Evolutionary conservation across 768 basidiomycete species (phyloP).

Genomic region (Phylloporus sp.): DNA sequence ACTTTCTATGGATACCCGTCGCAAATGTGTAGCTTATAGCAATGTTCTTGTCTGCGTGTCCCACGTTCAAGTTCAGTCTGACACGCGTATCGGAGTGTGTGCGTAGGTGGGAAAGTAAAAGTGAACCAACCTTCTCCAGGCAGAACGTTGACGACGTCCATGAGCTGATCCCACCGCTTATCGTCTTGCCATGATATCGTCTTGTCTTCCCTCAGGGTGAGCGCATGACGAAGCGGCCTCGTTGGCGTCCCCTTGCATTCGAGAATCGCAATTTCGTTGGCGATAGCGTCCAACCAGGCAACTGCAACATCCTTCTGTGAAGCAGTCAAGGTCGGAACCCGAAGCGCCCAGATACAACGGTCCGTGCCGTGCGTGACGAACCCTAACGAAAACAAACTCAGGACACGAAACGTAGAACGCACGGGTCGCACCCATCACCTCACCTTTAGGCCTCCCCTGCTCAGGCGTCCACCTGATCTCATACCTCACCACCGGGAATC

Average conservation of each 20-base stretch:
- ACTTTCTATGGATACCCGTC: background rate
- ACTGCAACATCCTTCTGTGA: slow-evolving; percentile 46
- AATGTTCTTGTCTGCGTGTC: background rate
- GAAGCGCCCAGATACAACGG: slow-evolving; percentile 56
- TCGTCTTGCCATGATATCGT: slow-evolving; percentile 54
- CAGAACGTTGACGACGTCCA: slow-evolving; percentile 34
- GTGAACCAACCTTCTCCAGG: slow-evolving; percentile 20
- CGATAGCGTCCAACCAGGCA: slow-evolving; percentile 51
- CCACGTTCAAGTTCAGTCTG: slow-evolving; percentile 1
- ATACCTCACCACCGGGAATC: slow-evolving; percentile 65
- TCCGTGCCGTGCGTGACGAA: slow-evolving; percentile 72
- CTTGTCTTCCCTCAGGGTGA: slow-evolving; percentile 49
- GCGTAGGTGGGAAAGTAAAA: background rate
- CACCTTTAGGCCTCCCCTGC: slow-evolving; percentile 51
- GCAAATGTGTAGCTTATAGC: slow-evolving; percentile 1
- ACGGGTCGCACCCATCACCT: background rate
- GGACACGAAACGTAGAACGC: too few relatives aligned
- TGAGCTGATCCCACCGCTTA: slow-evolving; percentile 46
- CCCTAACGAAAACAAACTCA: slow-evolving; percentile 38
- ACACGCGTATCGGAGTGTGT: background rate
- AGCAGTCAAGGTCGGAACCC: slow-evolving; percentile 42
- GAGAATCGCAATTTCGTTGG: slow-evolving; percentile 38
- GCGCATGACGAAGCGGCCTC: slow-evolving; percentile 35
- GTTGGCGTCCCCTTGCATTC: slow-evolving; percentile 32
- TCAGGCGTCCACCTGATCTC: slow-evolving; percentile 67